Conservation (phyloP, 805 yeast genomes). For the Pichia exigua region DNA sequence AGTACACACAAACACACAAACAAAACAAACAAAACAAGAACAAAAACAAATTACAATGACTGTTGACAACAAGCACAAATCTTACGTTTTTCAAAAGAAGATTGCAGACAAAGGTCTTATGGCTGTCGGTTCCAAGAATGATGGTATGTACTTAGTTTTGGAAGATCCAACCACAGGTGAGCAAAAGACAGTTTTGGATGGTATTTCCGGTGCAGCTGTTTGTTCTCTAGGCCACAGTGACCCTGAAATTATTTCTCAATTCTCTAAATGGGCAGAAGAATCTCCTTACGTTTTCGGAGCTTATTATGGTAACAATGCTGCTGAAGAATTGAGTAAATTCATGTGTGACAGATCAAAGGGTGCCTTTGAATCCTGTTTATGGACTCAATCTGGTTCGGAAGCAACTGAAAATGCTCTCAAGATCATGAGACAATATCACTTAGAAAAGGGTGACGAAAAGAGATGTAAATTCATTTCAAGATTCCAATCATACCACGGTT, state of each 20-base stretch:
- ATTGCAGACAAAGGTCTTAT: slow-evolving; percentile 31
- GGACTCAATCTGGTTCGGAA: slow-evolving; percentile 68
- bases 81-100: slow-evolving; percentile 37
- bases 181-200: slow-evolving; percentile 30
- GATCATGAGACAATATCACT: slow-evolving; percentile 46
- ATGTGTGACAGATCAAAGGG: slow-evolving; percentile 33
- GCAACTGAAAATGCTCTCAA: slow-evolving; percentile 76
- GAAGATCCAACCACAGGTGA: slow-evolving; percentile 35
- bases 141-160: slow-evolving; percentile 34
- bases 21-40: no score
- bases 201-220: slow-evolving; percentile 43
- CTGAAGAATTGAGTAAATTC: slow-evolving; percentile 37
- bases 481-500: slow-evolving; percentile 42
- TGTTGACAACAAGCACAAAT: slow-evolving; percentile 16
- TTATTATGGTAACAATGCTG: slow-evolving; percentile 28
- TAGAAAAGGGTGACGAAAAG: slow-evolving; percentile 34
- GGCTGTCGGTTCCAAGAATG: slow-evolving; percentile 35
- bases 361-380: slow-evolving; percentile 32
- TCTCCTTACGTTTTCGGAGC: slow-evolving; percentile 30
- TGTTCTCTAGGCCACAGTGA: slow-evolving; percentile 38
- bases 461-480: slow-evolving; percentile 37
- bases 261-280: slow-evolving; percentile 28
- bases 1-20: background rate
- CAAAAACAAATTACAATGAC: slow-evolving; percentile 9
- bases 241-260: slow-evolving; percentile 30